Evolutionary conservation across 2,329 filamentous ascomycete species (phyloP).

Genomic region (Colletotrichum sansevieriae): DNA sequence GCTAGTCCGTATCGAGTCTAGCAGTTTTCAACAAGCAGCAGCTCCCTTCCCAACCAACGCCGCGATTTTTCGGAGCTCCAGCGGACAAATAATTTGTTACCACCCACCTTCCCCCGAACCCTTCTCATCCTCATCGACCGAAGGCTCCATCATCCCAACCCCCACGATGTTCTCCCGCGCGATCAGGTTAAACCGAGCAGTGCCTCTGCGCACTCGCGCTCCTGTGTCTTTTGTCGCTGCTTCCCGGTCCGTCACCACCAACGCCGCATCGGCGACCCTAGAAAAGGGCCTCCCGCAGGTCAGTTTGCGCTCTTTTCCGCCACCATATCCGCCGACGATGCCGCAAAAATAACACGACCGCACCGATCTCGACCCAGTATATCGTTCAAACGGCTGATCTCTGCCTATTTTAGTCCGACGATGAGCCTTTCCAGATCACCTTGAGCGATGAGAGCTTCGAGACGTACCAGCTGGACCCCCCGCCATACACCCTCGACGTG

Average conservation of each 20-base stretch:
- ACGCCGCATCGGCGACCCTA: conserved; percentile 91
- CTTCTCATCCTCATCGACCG: conserved; percentile 49
- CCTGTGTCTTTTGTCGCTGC: conserved; percentile 60
- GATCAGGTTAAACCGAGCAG: conserved; percentile 72
- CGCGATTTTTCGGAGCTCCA: conserved; percentile 60
- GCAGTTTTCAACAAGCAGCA: conserved; percentile 54
- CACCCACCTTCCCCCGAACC: conserved; percentile 46
- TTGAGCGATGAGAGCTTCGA: conserved; percentile 99
- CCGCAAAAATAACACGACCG: conserved; percentile 7
- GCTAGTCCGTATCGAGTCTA: conserved; percentile 49
- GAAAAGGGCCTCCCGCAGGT: conserved; percentile 76
- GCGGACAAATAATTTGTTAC: conserved; percentile 49
- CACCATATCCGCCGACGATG: conserved; percentile 7
- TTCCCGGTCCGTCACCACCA: conserved; percentile 88
- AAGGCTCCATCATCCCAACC: conserved; percentile 47
- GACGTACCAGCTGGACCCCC: conserved; percentile 98
- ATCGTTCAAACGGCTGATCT: conserved; percentile 22
- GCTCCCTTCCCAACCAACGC: conserved; percentile 52
- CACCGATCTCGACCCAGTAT: neutral
- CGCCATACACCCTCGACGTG: conserved; percentile 89
- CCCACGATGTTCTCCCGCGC: conserved; percentile 78
- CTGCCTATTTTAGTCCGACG: conserved; percentile 77
- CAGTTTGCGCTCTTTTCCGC: conserved; percentile 46
- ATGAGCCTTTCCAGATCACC: conserved; percentile 90
- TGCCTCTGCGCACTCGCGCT: conserved; percentile 67